Evolutionary conservation across 2,329 filamentous ascomycete species (phyloP).

Genomic region (Aspergillus ruber): DNA sequence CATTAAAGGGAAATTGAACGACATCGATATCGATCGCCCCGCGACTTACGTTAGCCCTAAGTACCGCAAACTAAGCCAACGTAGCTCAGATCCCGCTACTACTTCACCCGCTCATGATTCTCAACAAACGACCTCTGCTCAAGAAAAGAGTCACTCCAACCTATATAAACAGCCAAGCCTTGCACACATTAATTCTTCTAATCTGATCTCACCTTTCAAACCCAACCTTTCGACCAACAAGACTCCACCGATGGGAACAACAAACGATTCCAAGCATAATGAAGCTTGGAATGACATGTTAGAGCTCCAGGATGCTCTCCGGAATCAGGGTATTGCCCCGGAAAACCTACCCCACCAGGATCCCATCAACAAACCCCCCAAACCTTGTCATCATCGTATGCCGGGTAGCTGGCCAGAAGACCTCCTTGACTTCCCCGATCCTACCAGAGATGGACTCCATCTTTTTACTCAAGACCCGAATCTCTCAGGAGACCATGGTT

Average conservation of each 20-base stretch:
- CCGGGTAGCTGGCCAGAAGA: slow-evolving; percentile 3
- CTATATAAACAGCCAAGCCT: not conserved
- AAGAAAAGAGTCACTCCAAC: not conserved
- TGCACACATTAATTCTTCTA: not conserved
- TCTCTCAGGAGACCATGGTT: not conserved
- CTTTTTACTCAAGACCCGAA: not conserved
- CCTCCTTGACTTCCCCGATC: not conserved
- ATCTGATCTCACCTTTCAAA: not conserved
- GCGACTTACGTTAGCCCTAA: not conserved
- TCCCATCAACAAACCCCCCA: not conserved
- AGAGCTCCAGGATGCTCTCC: not conserved
- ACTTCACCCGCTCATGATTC: not conserved
- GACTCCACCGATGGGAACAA: not conserved
- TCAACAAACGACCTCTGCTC: not conserved
- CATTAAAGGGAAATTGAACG: not conserved
- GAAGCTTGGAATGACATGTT: not conserved
- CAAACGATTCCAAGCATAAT: not conserved
- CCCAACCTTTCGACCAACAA: not conserved
- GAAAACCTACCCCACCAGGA: not conserved
- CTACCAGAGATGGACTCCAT: not conserved
- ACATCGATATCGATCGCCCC: not conserved
- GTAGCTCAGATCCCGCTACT: not conserved
- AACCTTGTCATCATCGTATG: not conserved
- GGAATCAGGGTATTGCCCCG: not conserved
- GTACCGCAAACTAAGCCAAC: not conserved